Conservation (phyloP, 352 stramenopile species). For the Phytophthora vignae region DNA sequence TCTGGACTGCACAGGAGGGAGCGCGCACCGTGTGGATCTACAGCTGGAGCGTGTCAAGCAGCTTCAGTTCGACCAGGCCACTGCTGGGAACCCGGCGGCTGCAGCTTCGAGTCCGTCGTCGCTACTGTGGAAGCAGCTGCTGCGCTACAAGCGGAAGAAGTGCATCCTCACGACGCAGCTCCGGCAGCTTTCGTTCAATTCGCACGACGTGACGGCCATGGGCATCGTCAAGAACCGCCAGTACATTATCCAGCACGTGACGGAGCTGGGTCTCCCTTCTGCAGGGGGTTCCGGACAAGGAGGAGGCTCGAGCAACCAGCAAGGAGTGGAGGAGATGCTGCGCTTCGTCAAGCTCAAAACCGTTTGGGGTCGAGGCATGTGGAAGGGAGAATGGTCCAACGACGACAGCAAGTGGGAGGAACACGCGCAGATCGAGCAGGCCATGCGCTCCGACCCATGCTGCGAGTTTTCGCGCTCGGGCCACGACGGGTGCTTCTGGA, state of each 20-base stretch:
- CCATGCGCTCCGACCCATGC: slow-evolving; percentile 61
- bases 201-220: slow-evolving; percentile 59
- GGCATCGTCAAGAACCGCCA: slow-evolving; percentile 83
- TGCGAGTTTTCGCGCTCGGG: slow-evolving; percentile 77
- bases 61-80: slow-evolving; percentile 36
- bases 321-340: slow-evolving; percentile 30
- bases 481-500: slow-evolving; percentile 85
- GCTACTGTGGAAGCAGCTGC: slow-evolving; percentile 73
- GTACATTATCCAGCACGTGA: slow-evolving; percentile 77
- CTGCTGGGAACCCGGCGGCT: slow-evolving; percentile 15
- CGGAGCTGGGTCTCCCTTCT: slow-evolving; percentile 52
- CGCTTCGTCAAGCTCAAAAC: slow-evolving; percentile 87
- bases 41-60: slow-evolving; percentile 50
- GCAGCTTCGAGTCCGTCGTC: slow-evolving; percentile 38
- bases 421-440: slow-evolving; percentile 74
- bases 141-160: slow-evolving; percentile 65
- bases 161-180: slow-evolving; percentile 75
- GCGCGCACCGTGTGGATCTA: slow-evolving; percentile 79
- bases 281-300: slow-evolving; percentile 1
- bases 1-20: slow-evolving; percentile 90
- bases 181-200: slow-evolving; percentile 75
- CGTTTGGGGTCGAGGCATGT: slow-evolving; percentile 80
- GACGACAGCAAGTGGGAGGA: slow-evolving; percentile 89
- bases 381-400: slow-evolving; percentile 86
- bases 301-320: not conserved